Base-by-base conservation (phyloP, 768 basidiomycete genomes). In the Tricholoma terreum region DNA sequence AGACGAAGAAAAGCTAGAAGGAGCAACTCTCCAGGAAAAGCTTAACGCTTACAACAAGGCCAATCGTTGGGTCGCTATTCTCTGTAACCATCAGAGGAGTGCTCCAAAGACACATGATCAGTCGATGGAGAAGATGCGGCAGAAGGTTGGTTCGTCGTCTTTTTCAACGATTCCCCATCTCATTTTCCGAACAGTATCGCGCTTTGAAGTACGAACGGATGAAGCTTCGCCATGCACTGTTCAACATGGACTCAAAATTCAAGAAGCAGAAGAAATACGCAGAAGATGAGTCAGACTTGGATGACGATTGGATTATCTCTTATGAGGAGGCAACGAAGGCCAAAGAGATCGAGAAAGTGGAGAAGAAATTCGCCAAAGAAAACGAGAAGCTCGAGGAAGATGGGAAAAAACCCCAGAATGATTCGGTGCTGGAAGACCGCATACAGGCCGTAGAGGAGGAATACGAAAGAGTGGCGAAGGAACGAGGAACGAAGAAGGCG, bases 31-130 rank as follows among this genome's bases (percentile, higher is more conserved):
- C n/a, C 92, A 94, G 65, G 96, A 99, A 77, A 98, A 97, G 76
- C 79, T 98, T 49, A 93, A 96, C 55, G 91, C 93, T 17, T 99
- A 98, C 75, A 98, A 98, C 65, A 89, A 92, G 49, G 96, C 97
- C 9, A 98, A 99, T 74, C 90, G 97, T 43, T 83, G 89, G 81
- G 97, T 98, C 14, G 97, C 97, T 58, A 93, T 98, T 59, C 79
- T 99, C 35, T 99, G 97, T 80, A 99, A 99, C 82, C 97, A 99
- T 90, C 95, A 98, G 72, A 84, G 94, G 72, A 87, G 85, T 56
- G 94, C 89, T 1, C 89, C 92, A 42, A 98, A 98, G 76, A 90
- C 87, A 4, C 94, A 97, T 65, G 91, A 90, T 33, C 89, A 90
- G 58, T 90, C 90, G 7, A 97, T 98, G 92, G 88, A 89, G 65